Conservation (phyloP, 495 filamentous ascomycete species). For the Bombardia bombarda region DNA sequence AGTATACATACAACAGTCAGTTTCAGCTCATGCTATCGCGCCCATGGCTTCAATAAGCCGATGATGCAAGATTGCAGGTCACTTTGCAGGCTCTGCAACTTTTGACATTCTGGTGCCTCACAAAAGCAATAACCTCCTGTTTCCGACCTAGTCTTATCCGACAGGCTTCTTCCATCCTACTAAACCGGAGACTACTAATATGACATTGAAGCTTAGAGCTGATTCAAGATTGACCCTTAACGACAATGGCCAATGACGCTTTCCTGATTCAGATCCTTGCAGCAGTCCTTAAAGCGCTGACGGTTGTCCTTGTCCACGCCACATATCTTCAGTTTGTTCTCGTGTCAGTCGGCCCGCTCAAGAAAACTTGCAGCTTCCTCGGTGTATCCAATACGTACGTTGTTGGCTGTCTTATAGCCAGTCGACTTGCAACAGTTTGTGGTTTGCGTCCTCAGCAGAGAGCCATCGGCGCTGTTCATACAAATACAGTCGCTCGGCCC, state of each 20-base stretch:
- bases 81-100: no score
- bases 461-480: slow-evolving; percentile 22
- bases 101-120: no score
- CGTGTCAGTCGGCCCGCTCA: neutral
- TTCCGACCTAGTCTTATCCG: no score
- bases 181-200: no score
- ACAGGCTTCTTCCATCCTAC: no score
- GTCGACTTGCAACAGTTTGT: slow-evolving; percentile 11
- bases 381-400: slow-evolving; percentile 5
- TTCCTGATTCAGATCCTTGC: slow-evolving; percentile 24
- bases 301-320: slow-evolving; percentile 17
- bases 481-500: slow-evolving; percentile 27
- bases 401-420: slow-evolving; percentile 17
- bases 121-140: no score
- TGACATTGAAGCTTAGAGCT: no score
- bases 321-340: slow-evolving; percentile 16
- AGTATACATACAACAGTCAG: no score
- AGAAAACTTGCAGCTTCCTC: neutral
- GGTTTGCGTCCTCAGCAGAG: slow-evolving; percentile 16
- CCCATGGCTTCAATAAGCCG: no score
- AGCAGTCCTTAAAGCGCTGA: slow-evolving; percentile 25
- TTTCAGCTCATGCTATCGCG: no score
- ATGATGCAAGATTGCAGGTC: no score
- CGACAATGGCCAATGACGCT: slow-evolving; percentile 29
- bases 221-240: no score